Base-by-base conservation (phyloP, 2,329 filamentous ascomycete genomes). In the Neoascochyta sp. region DNA sequence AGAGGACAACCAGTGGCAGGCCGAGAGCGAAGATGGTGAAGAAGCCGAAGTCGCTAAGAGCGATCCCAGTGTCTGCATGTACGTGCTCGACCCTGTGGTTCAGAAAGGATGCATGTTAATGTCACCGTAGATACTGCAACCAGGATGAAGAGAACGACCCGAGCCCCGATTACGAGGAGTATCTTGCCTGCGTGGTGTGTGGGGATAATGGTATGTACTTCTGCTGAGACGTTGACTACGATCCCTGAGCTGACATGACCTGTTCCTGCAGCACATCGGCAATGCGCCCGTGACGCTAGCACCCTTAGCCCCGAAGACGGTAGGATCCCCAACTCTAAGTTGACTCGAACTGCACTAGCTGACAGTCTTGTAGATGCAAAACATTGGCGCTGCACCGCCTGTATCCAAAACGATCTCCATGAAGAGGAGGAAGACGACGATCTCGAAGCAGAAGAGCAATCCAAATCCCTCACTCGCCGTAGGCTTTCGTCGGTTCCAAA, bases 61-160 rank as follows among this genome's bases (percentile, higher is more conserved):
- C 16, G 71, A 71, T 48, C 69, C 71, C 11, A 78, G 75, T 49
- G 71, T 73, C 37, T 84, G 80, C 78, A 72, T 81, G 79, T 83
- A 66, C 69, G 75, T 70, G 22, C 11, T n/a, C n/a, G n/a, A n/a
- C n/a, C n/a, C n/a, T n/a, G n/a, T n/a, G n/a, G n/a, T n/a, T n/a
- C n/a, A n/a, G n/a, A n/a, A n/a, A n/a, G n/a, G n/a, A n/a, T n/a
- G n/a, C n/a, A n/a, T n/a, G n/a, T n/a, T 58, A 23, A 55, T 33
- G 12, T 16, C 10, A 7, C 4, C 8, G 42, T 65, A 83, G 87
- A 44, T 93, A 90, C 53, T 95, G 89, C 66, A 80, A 80, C 34
- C 75, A 86, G 58, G 81, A 85, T 44, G 86, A 93, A 64, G 84
- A 92, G 32, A 74, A 90, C 42, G 86, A 90, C 49, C 85, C 86